These are phyloP conservation scores for Colletotrichum sp. DNA, from an alignment of 2,329 filamentous ascomycete genomes.

Conservation along the genomic window DNA sequence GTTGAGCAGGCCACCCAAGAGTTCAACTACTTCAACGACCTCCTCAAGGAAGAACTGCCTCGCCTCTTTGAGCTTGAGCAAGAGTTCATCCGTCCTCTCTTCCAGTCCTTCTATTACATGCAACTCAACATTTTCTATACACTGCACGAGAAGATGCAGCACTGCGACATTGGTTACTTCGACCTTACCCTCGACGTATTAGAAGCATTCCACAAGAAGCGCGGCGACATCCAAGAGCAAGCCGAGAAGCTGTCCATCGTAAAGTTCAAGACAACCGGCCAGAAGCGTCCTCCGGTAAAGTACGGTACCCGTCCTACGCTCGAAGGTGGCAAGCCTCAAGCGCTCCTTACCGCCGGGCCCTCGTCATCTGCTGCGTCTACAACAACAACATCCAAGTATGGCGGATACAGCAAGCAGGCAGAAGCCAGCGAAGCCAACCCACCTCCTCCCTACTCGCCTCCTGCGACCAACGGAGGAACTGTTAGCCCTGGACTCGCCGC, in stretches of 20 bases:
- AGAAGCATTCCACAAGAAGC: slow-evolving; percentile 87
- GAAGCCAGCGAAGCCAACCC: slow-evolving; percentile 58
- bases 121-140: slow-evolving; percentile 99
- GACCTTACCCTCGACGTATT: slow-evolving; percentile 90
- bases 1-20: slow-evolving; percentile 92
- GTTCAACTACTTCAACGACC: slow-evolving; percentile 97
- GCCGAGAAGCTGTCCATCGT: slow-evolving; percentile 86
- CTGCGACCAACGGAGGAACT: slow-evolving; percentile 31
- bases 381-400: slow-evolving; percentile 30
- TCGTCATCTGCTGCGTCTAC: slow-evolving; percentile 32
- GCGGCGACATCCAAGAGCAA: slow-evolving; percentile 83
- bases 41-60: slow-evolving; percentile 94
- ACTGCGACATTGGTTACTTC: slow-evolving; percentile 96
- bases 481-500: slow-evolving; percentile 47
- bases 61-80: slow-evolving; percentile 88
- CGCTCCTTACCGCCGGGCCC: slow-evolving; percentile 57
- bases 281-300: slow-evolving; percentile 60
- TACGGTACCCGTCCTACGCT: slow-evolving; percentile 62
- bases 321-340: slow-evolving; percentile 52
- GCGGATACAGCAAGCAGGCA: slow-evolving; percentile 39
- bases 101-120: slow-evolving; percentile 99
- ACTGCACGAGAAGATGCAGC: slow-evolving; percentile 96
- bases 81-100: slow-evolving; percentile 95
- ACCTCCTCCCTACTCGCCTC: slow-evolving; percentile 74
- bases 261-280: slow-evolving; percentile 89